Percentiles rank a stretch among this genome's conserved stretches.
These are phyloP conservation scores for Colletotrichum godetiae DNA, from an alignment of 2,329 filamentous ascomycete species.

Conservation along the genomic window DNA sequence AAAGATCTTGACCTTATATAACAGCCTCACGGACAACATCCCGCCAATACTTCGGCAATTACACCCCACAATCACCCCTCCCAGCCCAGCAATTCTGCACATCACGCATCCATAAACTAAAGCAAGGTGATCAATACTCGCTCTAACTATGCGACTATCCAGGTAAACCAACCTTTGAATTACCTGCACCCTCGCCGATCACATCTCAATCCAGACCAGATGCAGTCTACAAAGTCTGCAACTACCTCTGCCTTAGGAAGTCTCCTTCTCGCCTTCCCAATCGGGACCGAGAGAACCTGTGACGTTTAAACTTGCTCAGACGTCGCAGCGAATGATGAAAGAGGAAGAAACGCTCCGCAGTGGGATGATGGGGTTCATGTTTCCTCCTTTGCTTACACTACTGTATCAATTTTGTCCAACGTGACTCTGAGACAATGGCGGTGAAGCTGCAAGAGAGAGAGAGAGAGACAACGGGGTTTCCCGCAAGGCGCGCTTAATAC, in stretches of 20 bases:
- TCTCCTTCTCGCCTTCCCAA: neutral
- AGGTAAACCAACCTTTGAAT: neutral
- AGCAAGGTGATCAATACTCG: neutral
- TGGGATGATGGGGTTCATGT: neutral
- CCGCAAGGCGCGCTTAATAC: neutral
- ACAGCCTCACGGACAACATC: neutral
- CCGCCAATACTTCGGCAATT: neutral
- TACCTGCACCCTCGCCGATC: neutral
- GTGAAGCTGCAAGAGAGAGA: neutral
- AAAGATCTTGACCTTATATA: neutral
- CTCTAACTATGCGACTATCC: neutral
- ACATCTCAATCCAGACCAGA: neutral
- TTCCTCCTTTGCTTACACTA: neutral
- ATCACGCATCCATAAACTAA: neutral
- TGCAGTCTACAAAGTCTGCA: neutral
- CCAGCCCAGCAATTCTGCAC: neutral
- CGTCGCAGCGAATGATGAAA: neutral
- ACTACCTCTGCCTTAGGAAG: neutral
- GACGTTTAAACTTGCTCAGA: neutral
- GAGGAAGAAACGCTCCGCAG: neutral
- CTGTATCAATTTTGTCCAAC: neutral
- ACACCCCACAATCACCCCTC: neutral
- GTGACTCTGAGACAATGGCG: conserved; percentile 4
- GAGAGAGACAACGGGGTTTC: neutral
- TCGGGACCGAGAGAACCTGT: neutral